Percentiles rank a stretch among this genome's conserved stretches.
phyloP scores from a whole-genome alignment of 2,329 filamentous ascomycete genomes.

The Cladophialophora bantiana region DNA sequence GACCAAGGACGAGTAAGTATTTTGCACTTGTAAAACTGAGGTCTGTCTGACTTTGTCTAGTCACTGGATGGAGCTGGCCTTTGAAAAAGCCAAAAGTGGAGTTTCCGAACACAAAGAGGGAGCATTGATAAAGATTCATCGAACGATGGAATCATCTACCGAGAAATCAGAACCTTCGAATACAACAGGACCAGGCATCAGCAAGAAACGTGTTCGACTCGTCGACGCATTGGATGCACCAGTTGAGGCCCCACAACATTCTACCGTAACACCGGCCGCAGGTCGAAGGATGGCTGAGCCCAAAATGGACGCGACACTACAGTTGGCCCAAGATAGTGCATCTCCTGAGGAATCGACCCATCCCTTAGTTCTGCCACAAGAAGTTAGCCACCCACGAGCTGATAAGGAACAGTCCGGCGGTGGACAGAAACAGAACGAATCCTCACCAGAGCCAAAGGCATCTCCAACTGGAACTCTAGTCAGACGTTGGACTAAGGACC shows the following conservation, averaged over 20 bases:
- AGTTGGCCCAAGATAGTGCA: not conserved
- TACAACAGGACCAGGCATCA: not conserved
- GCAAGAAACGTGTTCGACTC: conserved; percentile 21
- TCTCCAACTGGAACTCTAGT: conserved; percentile 38
- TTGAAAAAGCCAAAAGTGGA: conserved; percentile 6
- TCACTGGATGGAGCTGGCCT: conserved; percentile 29
- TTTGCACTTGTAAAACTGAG: not conserved
- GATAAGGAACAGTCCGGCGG: not conserved
- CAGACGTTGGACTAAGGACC: conserved; percentile 45
- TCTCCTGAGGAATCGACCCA: not conserved
- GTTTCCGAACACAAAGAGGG: not conserved
- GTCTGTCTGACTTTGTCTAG: conserved; percentile 18
- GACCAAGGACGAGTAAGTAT: conserved; percentile 17
- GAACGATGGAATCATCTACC: not conserved
- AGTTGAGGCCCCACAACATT: not conserved
- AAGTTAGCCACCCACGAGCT: conserved; percentile 20
- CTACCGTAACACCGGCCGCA: conserved; percentile 20
- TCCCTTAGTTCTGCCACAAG: not conserved
- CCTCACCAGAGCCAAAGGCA: conserved; percentile 11
- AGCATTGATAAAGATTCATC: not conserved
- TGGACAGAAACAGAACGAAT: not conserved
- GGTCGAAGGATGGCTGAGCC: conserved; percentile 1
- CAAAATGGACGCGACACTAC: not conserved
- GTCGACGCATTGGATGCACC: conserved; percentile 35
- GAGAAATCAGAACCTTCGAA: not conserved